Evolutionary conservation across 805 yeast species (phyloP).

Genomic region (Helenozyma baotianmanensis): DNA sequence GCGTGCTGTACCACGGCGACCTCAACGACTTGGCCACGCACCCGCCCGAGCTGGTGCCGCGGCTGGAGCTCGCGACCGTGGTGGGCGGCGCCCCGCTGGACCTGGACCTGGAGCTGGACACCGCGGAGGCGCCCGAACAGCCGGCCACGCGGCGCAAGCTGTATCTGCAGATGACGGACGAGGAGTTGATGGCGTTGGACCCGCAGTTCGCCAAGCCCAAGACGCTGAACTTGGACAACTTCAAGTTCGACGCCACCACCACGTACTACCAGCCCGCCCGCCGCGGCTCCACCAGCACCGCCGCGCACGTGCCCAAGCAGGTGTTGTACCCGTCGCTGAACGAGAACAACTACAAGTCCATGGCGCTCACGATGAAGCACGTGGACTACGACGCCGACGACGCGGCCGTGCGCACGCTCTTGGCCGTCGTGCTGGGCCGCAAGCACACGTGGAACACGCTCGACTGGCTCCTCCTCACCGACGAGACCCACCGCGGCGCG

Average conservation of each 20-base stretch:
- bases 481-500: constrained; percentile 2
- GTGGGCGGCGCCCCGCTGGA: constrained; percentile 1
- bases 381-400: constrained; percentile 25
- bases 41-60: constrained; percentile 12
- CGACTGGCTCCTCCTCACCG: constrained; percentile 32
- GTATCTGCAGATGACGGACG: constrained; percentile 49
- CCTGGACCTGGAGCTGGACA: constrained; percentile 1
- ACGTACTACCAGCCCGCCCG: constrained; percentile 12
- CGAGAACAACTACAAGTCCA: constrained; percentile 40
- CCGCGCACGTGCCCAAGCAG: constrained; percentile 8
- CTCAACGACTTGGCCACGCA: constrained; percentile 14
- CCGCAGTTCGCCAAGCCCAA: constrained; percentile 44
- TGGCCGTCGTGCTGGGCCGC: constrained; percentile 37
- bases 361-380: constrained; percentile 44
- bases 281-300: constrained; percentile 3
- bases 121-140: constrained; percentile 3
- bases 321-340: constrained; percentile 26
- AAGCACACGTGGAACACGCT: constrained; percentile 42
- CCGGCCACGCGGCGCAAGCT: constrained; percentile 34
- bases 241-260: constrained; percentile 38
- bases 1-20: constrained; percentile 18
- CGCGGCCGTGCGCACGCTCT: constrained; percentile 23
- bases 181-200: constrained; percentile 51
- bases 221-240: constrained; percentile 36
- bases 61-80: constrained; percentile 13